Base-by-base conservation (phyloP, 1,139 yeast genomes). In the Yamadazyma kanchanaburiensis region DNA sequence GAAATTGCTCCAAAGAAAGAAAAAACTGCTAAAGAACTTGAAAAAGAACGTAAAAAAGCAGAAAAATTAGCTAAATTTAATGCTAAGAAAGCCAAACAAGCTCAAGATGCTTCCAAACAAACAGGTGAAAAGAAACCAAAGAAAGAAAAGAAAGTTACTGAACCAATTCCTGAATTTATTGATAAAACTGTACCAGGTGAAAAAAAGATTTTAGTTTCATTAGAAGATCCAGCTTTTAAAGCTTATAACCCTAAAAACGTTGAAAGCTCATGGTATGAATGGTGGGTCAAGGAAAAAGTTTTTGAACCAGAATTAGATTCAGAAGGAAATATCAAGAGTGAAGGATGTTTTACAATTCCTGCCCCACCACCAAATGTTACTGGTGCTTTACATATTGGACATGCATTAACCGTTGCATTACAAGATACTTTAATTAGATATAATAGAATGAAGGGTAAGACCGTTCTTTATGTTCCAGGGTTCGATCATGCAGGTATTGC, bases 401-500 rank as follows among this genome's bases (percentile, higher is more conserved):
- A 94, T 60, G 98, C 97, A 18, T 75, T 91, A 57, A 94, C 98
- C 13, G 87, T 89, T 40, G 72, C 97, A 26, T 84, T 91, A 53
- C 99, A 91, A 67, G 99, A 91, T 60, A 64, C 97, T 22, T 74
- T 91, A 55, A 80, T 88, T 43, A 79, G 99, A 64, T 91, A 77
- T 72, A 79, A 94, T 70, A 83, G 98, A 70, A 91, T 91, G 98
- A 82, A 81, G 63, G 98, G 98, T 33, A 86, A 85, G 63, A 88
- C 97, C 30, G 89, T 91, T 13, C 69, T 91, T 42, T 94, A 84
- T 60, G 61, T 91, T 41, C 98, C 98, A 30, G 99, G 99, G 25
- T 91, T 91, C 52, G 98, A 91, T 61, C 99, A 91, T 56, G 98
- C 98, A 17, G 99, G 99, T 73, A 89, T 91, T 60, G 95, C 96